phyloP scores from a whole-genome alignment of 2,329 filamentous ascomycete species.

The Amphichorda felina region DNA sequence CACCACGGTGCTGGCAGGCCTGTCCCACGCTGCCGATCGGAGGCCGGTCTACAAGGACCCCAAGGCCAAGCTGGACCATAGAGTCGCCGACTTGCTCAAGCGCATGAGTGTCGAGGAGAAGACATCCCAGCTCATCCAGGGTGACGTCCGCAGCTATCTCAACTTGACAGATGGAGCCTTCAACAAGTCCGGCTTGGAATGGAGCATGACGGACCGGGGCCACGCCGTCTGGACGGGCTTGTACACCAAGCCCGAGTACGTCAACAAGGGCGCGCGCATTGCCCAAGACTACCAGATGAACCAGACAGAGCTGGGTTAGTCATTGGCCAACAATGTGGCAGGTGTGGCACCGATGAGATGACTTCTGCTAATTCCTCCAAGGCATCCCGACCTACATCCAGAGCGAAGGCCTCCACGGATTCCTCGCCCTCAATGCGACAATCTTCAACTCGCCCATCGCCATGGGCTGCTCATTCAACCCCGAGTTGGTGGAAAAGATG shows the following conservation, averaged over 20 bases:
- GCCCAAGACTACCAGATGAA: slow-evolving; percentile 59
- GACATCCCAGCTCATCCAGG: slow-evolving; percentile 55
- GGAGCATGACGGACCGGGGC: slow-evolving; percentile 54
- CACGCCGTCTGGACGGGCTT: slow-evolving; percentile 64
- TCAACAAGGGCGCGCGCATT: slow-evolving; percentile 48
- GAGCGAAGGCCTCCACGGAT: slow-evolving; percentile 63
- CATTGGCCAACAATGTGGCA: background rate
- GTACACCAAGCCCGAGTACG: slow-evolving; percentile 49
- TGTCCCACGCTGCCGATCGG: slow-evolving; percentile 12
- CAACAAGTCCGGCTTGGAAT: slow-evolving; percentile 54
- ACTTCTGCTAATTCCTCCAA: slow-evolving; percentile 21
- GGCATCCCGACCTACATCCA: slow-evolving; percentile 66
- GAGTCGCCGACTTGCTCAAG: slow-evolving; percentile 55
- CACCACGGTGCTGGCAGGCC: slow-evolving; percentile 11
- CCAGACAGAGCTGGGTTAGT: slow-evolving; percentile 17
- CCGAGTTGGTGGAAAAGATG: slow-evolving; percentile 53
- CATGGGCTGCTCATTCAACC: slow-evolving; percentile 61
- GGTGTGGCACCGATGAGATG: background rate
- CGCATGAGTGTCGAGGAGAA: slow-evolving; percentile 70
- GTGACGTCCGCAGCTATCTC: slow-evolving; percentile 64
- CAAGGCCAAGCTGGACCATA: slow-evolving; percentile 46
- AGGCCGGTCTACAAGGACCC: slow-evolving; percentile 50
- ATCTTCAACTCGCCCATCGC: slow-evolving; percentile 71
- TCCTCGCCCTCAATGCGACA: slow-evolving; percentile 60
- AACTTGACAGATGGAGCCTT: slow-evolving; percentile 54